Conservation (phyloP, 2,329 filamentous ascomycete genomes). For the Beauveria varroae region DNA sequence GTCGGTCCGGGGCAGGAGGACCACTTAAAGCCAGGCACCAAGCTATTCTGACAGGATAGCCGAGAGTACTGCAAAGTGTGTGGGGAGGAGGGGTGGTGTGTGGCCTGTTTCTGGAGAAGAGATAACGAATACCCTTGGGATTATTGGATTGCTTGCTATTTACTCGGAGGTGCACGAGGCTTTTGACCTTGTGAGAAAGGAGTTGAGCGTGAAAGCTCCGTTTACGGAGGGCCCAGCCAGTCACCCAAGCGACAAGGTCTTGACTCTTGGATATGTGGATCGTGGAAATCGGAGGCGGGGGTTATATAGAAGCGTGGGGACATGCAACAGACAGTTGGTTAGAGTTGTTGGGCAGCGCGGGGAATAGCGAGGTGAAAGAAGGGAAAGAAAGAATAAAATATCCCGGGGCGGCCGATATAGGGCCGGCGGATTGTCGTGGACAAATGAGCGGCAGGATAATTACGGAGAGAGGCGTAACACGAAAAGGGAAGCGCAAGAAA, state of each 20-base stretch:
- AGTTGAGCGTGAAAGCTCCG: background rate
- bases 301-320: background rate
- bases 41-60: background rate
- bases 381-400: background rate
- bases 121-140: slow-evolving; percentile 2
- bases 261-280: background rate
- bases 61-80: background rate
- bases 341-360: background rate
- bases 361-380: background rate
- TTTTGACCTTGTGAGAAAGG: background rate
- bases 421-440: slow-evolving; percentile 11
- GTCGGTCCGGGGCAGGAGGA: background rate
- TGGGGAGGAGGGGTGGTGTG: background rate
- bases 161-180: background rate
- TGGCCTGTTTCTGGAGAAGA: background rate
- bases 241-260: background rate
- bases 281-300: slow-evolving; percentile 6
- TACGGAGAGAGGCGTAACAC: slow-evolving; percentile 3
- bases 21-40: background rate
- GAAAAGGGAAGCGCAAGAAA: background rate
- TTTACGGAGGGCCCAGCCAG: slow-evolving; percentile 6
- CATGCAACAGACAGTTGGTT: background rate
- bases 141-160: background rate
- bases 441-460: slow-evolving; percentile 8
- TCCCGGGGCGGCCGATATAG: slow-evolving; percentile 5